Evolutionary conservation across 1,284 basidiomycete species (phyloP).

Genomic region (Cryptococcus sp.): DNA sequence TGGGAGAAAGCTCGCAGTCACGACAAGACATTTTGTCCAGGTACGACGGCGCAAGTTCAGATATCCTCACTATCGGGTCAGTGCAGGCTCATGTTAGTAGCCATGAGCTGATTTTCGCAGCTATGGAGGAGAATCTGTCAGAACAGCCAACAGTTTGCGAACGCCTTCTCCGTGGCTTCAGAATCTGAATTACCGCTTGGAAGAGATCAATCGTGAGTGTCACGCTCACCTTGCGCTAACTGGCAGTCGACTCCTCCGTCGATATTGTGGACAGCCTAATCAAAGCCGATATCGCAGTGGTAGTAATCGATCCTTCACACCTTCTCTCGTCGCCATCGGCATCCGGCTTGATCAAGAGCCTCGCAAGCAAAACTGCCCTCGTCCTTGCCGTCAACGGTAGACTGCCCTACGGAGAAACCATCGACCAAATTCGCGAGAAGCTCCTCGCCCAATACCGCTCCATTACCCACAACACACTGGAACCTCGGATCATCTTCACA

Average conservation of each 20-base stretch:
- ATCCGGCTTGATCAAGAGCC: background rate
- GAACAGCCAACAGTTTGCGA: conserved; percentile 13
- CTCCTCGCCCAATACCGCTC: too few relatives aligned
- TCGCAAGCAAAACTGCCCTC: conserved; percentile 17
- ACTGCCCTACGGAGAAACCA: too few relatives aligned
- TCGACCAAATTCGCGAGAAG: too few relatives aligned
- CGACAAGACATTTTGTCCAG: background rate
- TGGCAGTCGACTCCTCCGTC: background rate
- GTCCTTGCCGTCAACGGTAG: conserved; percentile 35
- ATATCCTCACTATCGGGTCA: conserved; percentile 1
- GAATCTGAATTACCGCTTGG: conserved; percentile 20
- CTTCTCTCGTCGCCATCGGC: background rate
- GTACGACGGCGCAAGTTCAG: background rate
- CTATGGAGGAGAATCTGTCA: background rate
- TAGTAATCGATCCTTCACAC: conserved; percentile 28
- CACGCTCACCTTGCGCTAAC: background rate
- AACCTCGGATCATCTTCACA: conserved; percentile 21
- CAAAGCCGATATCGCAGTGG: conserved; percentile 27
- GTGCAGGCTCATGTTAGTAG: background rate
- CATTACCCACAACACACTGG: background rate
- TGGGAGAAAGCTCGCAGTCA: conserved; percentile 3
- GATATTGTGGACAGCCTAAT: conserved; percentile 19
- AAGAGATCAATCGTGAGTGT: conserved; percentile 25
- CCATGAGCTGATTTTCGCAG: background rate
- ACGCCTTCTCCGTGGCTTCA: conserved; percentile 32